These are phyloP conservation scores for Gryganskiella cystojenkinii DNA, from an alignment of 192 early-diverging fungal species.

Conservation along the genomic window DNA sequence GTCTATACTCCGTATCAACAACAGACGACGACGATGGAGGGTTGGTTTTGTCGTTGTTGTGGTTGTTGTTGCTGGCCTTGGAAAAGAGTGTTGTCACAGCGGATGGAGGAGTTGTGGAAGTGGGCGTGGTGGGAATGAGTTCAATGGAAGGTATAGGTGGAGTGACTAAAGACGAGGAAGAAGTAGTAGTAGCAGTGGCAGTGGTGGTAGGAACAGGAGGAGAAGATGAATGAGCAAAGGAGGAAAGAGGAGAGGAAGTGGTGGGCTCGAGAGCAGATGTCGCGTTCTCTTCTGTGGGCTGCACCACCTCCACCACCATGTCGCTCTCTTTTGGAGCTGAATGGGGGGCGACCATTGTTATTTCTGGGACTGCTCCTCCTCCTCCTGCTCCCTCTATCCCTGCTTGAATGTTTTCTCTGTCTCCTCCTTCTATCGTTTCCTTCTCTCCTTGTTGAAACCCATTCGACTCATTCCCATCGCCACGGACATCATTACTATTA, in stretches of 20 bases:
- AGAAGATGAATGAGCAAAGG: slow-evolving; percentile 1
- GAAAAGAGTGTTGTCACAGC: too few relatives aligned
- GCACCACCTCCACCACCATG: background rate
- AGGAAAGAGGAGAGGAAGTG: background rate
- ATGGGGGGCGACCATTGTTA: background rate
- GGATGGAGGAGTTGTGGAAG: too few relatives aligned
- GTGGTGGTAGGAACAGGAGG: background rate
- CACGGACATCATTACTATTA: too few relatives aligned
- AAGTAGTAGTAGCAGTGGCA: background rate
- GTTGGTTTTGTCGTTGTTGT: too few relatives aligned
- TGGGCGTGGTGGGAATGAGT: background rate
- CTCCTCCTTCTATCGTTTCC: too few relatives aligned
- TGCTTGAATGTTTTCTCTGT: background rate
- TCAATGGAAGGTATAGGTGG: background rate
- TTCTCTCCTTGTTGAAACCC: too few relatives aligned
- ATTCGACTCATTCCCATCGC: too few relatives aligned
- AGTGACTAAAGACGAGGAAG: background rate
- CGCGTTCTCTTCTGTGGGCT: too few relatives aligned
- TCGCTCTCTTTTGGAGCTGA: background rate
- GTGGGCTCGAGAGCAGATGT: too few relatives aligned
- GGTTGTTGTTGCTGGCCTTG: too few relatives aligned
- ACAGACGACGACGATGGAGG: background rate
- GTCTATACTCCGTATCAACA: too few relatives aligned
- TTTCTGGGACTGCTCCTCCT: background rate
- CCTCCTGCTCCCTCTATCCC: background rate